Evolutionary conservation across 495 filamentous ascomycete genomes (phyloP).

Genomic region (Apiosordaria backusii): DNA sequence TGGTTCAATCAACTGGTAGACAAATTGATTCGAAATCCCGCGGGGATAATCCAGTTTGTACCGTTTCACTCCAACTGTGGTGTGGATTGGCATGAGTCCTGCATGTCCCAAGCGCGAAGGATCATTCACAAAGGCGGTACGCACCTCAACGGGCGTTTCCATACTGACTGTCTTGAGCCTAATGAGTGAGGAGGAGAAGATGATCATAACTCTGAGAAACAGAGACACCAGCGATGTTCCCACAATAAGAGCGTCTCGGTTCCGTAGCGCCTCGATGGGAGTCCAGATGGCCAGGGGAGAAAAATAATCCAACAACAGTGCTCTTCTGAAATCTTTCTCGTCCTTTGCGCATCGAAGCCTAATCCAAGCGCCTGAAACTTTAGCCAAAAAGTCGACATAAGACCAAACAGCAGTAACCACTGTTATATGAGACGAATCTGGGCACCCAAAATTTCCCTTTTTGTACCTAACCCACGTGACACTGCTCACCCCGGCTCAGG

Average conservation of each 20-base stretch:
- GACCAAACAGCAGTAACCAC: slow-evolving; percentile 2
- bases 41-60: not conserved
- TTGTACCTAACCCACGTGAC: too few relatives aligned
- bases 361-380: not conserved
- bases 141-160: not conserved
- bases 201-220: not conserved
- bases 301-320: not conserved
- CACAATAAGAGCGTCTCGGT: not conserved
- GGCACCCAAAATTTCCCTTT: too few relatives aligned
- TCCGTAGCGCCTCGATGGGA: not conserved
- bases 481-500: too few relatives aligned
- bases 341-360: too few relatives aligned
- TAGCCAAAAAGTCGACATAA: not conserved
- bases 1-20: not conserved
- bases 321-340: not conserved
- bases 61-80: not conserved
- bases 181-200: slow-evolving; percentile 3
- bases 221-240: not conserved
- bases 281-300: not conserved
- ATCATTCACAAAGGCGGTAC: not conserved
- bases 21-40: not conserved
- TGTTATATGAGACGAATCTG: too few relatives aligned
- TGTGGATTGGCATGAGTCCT: not conserved
- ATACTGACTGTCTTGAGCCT: not conserved
- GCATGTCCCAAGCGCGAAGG: not conserved